Evolutionary conservation across 2,329 filamentous ascomycete genomes (phyloP), one percentile per base, ranked within the genome.

Genomic region (Phyllosticta paracitricarpa): DNA sequence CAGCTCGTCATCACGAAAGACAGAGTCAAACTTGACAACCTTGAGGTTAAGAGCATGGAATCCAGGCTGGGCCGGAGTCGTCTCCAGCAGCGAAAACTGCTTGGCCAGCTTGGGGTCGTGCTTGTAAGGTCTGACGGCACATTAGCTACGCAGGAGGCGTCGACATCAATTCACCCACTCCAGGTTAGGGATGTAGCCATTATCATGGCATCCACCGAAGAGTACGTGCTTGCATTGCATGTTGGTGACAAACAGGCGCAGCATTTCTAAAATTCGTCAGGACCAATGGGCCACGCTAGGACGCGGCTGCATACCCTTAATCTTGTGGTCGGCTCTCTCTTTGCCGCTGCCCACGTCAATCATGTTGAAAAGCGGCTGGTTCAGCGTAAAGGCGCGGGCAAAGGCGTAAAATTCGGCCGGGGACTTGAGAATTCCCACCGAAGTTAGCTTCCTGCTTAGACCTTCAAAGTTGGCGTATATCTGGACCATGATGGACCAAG

Each of bases 401-500:
- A 80, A 80, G 5, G 67, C 67, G 19, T 73, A 69, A 25, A 79
- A 67, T 54, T 79, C 76, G 30, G 68, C 67, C 4, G 72, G 70
- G 54, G 68, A 70, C 33, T 68, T 71, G 61, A 79, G 71, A 59
- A 79, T 70, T 9, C 73, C 73, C 26, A 75, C 70, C 22, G 70
- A 68, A n/a, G 71, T 68, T 22, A 79, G 66, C 65, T 78, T 78
- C 25, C 67, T 66, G 19, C 73, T 73, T 26, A 79, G 70, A 51
- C 77, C 78, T 63, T 78, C 75, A 30, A 79, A 70, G 67, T 78
- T 80, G 61, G 78, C 68, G 65, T 78, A 77, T 28, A 80, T 70
- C 52, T 79, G 73, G 12, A 78, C 76, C 66, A 79, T 73, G 58
- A 80, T 71, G 35, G 73, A 70, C 76, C 76, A 79, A 59, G 73